A percentile compares a stretch with the other conserved stretches of the same genome.
phyloP scores from a whole-genome alignment of 2,329 filamentous ascomycete genomes.

The Penicillium expansum region DNA sequence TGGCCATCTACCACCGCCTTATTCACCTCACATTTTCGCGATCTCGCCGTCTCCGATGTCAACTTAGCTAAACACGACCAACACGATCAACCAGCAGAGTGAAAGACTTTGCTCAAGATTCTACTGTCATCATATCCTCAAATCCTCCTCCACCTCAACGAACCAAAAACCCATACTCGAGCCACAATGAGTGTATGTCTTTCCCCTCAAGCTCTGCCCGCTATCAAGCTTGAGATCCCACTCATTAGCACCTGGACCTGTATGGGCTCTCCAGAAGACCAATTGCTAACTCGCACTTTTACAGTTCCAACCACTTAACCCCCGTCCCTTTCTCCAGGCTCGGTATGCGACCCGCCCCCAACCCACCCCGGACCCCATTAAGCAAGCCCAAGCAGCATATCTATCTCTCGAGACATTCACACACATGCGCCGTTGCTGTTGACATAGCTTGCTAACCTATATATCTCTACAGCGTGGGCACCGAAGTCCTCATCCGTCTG shows the following conservation, averaged over 20 bases:
- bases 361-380: background rate
- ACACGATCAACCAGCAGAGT: slow-evolving; percentile 11
- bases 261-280: background rate
- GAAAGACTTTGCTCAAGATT: slow-evolving; percentile 2
- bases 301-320: slow-evolving; percentile 90
- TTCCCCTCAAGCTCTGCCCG: background rate
- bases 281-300: slow-evolving; percentile 9
- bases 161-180: background rate
- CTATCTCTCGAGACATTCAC: background rate
- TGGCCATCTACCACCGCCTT: slow-evolving; percentile 9
- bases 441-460: background rate
- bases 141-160: background rate
- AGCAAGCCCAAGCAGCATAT: background rate
- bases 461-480: slow-evolving; percentile 65
- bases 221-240: slow-evolving; percentile 10
- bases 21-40: slow-evolving; percentile 38
- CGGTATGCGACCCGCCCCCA: slow-evolving; percentile 59
- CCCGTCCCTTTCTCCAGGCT: slow-evolving; percentile 90
- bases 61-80: slow-evolving; percentile 14
- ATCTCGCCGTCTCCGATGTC: slow-evolving; percentile 17
- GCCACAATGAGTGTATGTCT: slow-evolving; percentile 36
- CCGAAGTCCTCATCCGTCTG: slow-evolving; percentile 83
- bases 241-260: background rate
- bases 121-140: background rate
- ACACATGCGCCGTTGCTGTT: background rate